phyloP scores from a whole-genome alignment of 495 filamentous ascomycete genomes.

The Aspergillus wentii region DNA sequence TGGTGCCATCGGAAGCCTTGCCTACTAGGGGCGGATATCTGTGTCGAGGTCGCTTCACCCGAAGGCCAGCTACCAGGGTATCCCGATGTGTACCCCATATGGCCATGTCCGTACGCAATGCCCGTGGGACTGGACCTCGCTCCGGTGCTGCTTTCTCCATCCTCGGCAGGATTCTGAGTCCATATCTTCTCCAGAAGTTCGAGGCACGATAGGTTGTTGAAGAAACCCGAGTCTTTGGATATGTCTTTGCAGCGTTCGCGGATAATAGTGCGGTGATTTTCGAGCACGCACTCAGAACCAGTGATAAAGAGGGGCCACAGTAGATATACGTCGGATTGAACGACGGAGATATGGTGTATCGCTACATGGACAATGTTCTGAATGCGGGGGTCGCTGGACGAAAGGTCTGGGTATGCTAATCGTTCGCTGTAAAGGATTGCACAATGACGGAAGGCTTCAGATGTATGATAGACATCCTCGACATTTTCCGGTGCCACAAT shows the following conservation, averaged over 20 bases:
- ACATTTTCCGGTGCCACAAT: slow-evolving; percentile 33
- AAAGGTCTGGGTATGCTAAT: slow-evolving; percentile 70
- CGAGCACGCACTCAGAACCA: slow-evolving; percentile 84
- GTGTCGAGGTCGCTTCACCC: slow-evolving; percentile 7
- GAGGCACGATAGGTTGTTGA: slow-evolving; percentile 83
- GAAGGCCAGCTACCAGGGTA: slow-evolving; percentile 6
- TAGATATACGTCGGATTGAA: slow-evolving; percentile 81
- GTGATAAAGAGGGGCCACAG: slow-evolving; percentile 93
- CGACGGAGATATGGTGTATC: slow-evolving; percentile 72
- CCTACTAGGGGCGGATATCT: slow-evolving; percentile 6
- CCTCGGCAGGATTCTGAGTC: slow-evolving; percentile 45
- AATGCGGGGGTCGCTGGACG: slow-evolving; percentile 73
- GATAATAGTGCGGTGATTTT: slow-evolving; percentile 71
- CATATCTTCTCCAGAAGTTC: slow-evolving; percentile 84
- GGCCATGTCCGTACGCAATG: too few species aligned
- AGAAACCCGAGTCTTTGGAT: slow-evolving; percentile 81
- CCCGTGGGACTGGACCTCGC: too few species aligned
- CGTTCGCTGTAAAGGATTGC: slow-evolving; percentile 90
- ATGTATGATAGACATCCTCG: slow-evolving; percentile 60
- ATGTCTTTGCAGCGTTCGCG: slow-evolving; percentile 78
- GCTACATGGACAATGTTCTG: slow-evolving; percentile 77
- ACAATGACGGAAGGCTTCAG: slow-evolving; percentile 84
- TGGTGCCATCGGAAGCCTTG: slow-evolving; percentile 72
- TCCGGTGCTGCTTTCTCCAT: not conserved
- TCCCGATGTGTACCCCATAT: not conserved